These are phyloP conservation scores for Pseudodiploospora longispora DNA, from an alignment of 2,329 filamentous ascomycete species.

Conservation along the genomic window DNA sequence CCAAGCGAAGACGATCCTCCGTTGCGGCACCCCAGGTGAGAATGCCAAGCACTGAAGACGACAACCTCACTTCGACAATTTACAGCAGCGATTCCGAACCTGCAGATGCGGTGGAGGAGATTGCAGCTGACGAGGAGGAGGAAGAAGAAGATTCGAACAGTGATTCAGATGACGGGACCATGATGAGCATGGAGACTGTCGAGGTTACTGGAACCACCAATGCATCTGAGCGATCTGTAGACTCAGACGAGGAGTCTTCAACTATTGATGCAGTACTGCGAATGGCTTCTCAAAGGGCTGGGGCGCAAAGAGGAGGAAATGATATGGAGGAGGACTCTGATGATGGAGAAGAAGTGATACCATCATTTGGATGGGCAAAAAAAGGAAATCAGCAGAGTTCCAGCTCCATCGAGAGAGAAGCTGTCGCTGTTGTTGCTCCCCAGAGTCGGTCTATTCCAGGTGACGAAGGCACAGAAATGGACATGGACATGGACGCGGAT, in stretches of 20 bases:
- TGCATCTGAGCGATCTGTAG: slow-evolving; percentile 50
- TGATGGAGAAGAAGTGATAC: slow-evolving; percentile 60
- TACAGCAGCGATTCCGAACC: slow-evolving; percentile 61
- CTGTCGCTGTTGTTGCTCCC: slow-evolving; percentile 23
- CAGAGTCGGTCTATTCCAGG: slow-evolving; percentile 8
- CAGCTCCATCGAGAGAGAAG: slow-evolving; percentile 34
- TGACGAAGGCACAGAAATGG: slow-evolving; percentile 22
- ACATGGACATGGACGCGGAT: slow-evolving; percentile 30
- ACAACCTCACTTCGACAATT: slow-evolving; percentile 67
- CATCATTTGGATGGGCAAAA: slow-evolving; percentile 68
- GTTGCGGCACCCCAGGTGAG: slow-evolving; percentile 31
- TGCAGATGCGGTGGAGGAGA: slow-evolving; percentile 46
- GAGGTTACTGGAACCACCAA: slow-evolving; percentile 64
- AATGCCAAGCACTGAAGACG: slow-evolving; percentile 57
- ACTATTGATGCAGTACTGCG: slow-evolving; percentile 71
- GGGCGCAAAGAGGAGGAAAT: slow-evolving; percentile 54
- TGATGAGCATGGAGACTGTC: slow-evolving; percentile 75
- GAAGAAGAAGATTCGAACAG: slow-evolving; percentile 33
- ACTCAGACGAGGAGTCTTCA: slow-evolving; percentile 58
- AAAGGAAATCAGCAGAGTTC: slow-evolving; percentile 34
- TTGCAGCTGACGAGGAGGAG: slow-evolving; percentile 43
- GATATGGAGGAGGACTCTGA: slow-evolving; percentile 48
- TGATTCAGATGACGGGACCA: slow-evolving; percentile 66
- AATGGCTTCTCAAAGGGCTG: slow-evolving; percentile 66
- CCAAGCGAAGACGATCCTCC: slow-evolving; percentile 55